Conservation (phyloP, 2,329 filamentous ascomycete genomes). For the Chaetomium olivaceum region DNA sequence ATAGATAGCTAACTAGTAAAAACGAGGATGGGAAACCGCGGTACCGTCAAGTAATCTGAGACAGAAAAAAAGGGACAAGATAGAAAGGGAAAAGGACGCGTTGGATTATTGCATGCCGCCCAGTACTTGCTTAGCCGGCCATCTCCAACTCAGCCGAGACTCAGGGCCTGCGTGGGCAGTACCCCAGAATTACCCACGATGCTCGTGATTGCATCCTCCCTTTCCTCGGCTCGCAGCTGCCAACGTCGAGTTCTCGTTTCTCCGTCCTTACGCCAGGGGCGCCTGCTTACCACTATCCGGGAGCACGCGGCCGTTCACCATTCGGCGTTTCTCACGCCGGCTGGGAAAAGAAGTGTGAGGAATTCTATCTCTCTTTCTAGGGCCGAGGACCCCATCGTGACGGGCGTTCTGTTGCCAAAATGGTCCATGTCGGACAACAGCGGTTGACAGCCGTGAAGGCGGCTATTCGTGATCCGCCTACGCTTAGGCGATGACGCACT, state of each 20-base stretch:
- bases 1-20: conserved; percentile 32
- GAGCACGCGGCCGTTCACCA: conserved; percentile 9
- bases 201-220: conserved; percentile 11
- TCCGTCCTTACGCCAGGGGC: conserved; percentile 7
- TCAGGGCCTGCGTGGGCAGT: conserved; percentile 7
- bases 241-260: conserved; percentile 16
- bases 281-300: conserved; percentile 16
- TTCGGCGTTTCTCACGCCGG: conserved; percentile 9
- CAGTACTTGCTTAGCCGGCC: conserved; percentile 22
- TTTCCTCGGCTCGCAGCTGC: conserved; percentile 21
- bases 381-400: conserved; percentile 15
- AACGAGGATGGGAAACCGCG: conserved; percentile 26
- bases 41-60: conserved; percentile 29
- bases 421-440: conserved; percentile 12
- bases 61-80: conserved; percentile 24
- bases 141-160: conserved; percentile 20
- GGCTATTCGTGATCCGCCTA: conserved; percentile 8
- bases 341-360: neutral
- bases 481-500: conserved; percentile 81
- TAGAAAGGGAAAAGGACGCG: conserved; percentile 21
- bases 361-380: conserved; percentile 17
- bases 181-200: conserved; percentile 14
- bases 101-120: conserved; percentile 26
- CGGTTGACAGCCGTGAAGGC: conserved; percentile 21
- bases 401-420: conserved; percentile 16